A percentile compares a stretch with the other conserved stretches of the same genome.
Evolutionary conservation across 2,329 filamentous ascomycete species (phyloP).

Genomic region (Podosphaera fusca): DNA sequence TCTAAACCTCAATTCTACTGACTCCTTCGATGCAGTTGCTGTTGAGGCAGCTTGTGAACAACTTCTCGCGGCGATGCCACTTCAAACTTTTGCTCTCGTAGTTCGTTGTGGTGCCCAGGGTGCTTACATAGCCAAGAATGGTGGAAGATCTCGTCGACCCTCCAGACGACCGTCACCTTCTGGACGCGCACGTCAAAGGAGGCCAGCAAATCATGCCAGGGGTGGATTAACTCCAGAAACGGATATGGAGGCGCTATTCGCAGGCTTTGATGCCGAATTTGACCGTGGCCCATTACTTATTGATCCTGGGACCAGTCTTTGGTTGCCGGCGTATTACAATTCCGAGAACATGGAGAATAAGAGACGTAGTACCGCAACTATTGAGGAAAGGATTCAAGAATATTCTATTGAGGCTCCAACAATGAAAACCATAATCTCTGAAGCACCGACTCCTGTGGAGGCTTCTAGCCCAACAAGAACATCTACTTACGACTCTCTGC

Average conservation of each 20-base stretch:
- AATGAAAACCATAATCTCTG: not conserved
- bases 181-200: conserved; percentile 2
- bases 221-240: conserved; percentile 34
- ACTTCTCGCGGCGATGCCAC: conserved; percentile 38
- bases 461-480: not conserved
- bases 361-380: not conserved
- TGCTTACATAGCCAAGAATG: conserved; percentile 33
- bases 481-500: not conserved
- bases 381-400: not conserved
- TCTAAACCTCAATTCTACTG: conserved; percentile 5
- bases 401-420: not conserved
- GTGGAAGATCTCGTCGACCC: conserved; percentile 9
- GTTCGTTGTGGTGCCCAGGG: conserved; percentile 50
- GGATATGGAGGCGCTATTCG: conserved; percentile 39
- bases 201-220: conserved; percentile 17
- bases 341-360: conserved; percentile 14
- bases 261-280: conserved; percentile 25
- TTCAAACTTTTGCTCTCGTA: conserved; percentile 42
- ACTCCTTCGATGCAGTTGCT: conserved; percentile 24
- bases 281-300: conserved; percentile 32
- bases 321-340: conserved; percentile 57
- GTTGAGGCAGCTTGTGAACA: conserved; percentile 39
- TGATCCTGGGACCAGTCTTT: conserved; percentile 31
- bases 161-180: conserved; percentile 3
- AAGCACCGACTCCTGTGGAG: not conserved